A percentile compares a stretch with the other conserved stretches of the same genome.
These are phyloP conservation scores for Mayamaea pseudoterrestris DNA, from an alignment of 108 stramenopile genomes.

Conservation along the genomic window DNA sequence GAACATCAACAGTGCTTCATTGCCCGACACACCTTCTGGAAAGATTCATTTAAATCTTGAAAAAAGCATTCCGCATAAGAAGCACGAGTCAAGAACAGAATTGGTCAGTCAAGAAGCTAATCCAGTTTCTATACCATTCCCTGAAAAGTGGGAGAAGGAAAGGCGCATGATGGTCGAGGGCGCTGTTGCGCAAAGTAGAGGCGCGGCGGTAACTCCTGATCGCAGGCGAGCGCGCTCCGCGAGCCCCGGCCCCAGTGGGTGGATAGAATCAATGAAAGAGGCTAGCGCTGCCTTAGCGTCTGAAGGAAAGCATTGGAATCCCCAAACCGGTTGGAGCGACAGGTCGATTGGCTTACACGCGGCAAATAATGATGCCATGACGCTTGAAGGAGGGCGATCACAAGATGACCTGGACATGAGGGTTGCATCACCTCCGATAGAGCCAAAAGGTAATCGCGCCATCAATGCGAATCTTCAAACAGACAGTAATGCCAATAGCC, in stretches of 20 bases:
- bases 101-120: not conserved
- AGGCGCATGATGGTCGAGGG: constrained; percentile 3
- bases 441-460: no score
- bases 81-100: no score
- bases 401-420: no score
- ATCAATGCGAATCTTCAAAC: no score
- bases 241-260: constrained; percentile 17
- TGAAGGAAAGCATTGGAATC: constrained; percentile 44
- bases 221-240: not conserved
- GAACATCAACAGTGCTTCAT: no score
- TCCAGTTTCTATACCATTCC: constrained; percentile 14
- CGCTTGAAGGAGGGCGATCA: no score
- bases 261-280: constrained; percentile 66
- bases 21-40: not conserved
- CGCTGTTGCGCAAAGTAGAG: not conserved
- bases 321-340: constrained; percentile 50
- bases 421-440: no score
- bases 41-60: constrained; percentile 10
- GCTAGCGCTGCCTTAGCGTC: constrained; percentile 29
- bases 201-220: not conserved
- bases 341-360: no score
- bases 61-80: constrained; percentile 1
- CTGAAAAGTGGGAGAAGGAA: constrained; percentile 15
- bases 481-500: no score
- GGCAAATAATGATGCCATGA: no score